phyloP scores from a whole-genome alignment of 768 basidiomycete genomes.

The Lactarius hengduanensis region DNA sequence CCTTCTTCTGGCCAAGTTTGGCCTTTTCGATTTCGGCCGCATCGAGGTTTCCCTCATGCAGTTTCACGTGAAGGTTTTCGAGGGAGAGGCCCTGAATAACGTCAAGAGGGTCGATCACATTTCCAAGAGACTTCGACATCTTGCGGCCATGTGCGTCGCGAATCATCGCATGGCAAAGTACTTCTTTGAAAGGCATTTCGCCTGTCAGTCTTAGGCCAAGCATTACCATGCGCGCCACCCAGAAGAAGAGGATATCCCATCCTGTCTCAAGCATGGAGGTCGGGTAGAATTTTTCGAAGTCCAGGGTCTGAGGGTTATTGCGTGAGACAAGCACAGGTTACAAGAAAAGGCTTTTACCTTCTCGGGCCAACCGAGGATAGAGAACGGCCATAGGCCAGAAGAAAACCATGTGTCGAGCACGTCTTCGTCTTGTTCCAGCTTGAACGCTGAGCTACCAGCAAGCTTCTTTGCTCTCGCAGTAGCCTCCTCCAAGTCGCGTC shows the following conservation, averaged over 20 bases:
- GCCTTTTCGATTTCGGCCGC: slow-evolving; percentile 92
- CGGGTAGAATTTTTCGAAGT: slow-evolving; percentile 83
- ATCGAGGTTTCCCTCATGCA: slow-evolving; percentile 89
- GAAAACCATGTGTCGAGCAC: slow-evolving; percentile 99
- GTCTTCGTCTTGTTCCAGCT: slow-evolving; percentile 90
- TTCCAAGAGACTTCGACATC: slow-evolving; percentile 98
- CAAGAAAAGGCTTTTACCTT: slow-evolving; percentile 46
- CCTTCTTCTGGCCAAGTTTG: slow-evolving; percentile 94
- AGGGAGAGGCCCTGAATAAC: slow-evolving; percentile 85
- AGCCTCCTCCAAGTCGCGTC: slow-evolving; percentile 74
- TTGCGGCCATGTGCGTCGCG: slow-evolving; percentile 98
- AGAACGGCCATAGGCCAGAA: slow-evolving; percentile 95
- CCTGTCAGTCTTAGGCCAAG: slow-evolving; percentile 88
- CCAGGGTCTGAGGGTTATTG: slow-evolving; percentile 57
- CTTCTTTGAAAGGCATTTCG: slow-evolving; percentile 91
- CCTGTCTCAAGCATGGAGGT: slow-evolving; percentile 92
- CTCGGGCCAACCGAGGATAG: slow-evolving; percentile 97
- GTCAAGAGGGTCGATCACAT: slow-evolving; percentile 96
- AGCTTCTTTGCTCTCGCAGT: slow-evolving; percentile 67
- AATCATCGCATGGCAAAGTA: slow-evolving; percentile 97
- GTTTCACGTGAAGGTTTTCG: slow-evolving; percentile 78
- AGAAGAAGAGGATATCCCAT: slow-evolving; percentile 99
- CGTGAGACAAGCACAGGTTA: background rate
- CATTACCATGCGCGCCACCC: slow-evolving; percentile 98
- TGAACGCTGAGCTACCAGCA: slow-evolving; percentile 65